Conservation (phyloP, 192 early-diverging fungal genomes). For the Dimargaris cristalligena region DNA sequence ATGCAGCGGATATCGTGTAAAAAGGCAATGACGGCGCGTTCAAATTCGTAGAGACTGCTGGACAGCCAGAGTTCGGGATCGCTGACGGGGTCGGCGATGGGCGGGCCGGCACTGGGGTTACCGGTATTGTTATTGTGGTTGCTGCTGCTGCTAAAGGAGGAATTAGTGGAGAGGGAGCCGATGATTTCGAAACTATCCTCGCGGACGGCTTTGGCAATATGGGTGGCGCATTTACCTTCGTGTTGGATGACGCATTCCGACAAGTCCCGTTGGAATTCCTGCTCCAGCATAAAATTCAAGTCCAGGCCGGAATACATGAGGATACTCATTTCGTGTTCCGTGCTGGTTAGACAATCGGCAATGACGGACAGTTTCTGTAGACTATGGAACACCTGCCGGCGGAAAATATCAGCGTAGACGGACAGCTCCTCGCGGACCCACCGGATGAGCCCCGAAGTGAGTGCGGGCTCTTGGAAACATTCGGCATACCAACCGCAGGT, state of each 20-base stretch:
- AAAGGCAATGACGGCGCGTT: conserved; percentile 26
- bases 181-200: conserved; percentile 51
- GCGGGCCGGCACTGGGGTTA: too few species aligned
- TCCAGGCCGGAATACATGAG: conserved; percentile 74
- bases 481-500: conserved; percentile 92
- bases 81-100: background rate
- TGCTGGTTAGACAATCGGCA: conserved; percentile 62
- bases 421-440: conserved; percentile 82
- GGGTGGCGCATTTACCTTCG: conserved; percentile 38
- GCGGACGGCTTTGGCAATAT: conserved; percentile 43
- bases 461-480: conserved; percentile 71
- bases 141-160: too few species aligned
- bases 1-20: conserved; percentile 29
- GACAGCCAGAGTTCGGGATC: conserved; percentile 11
- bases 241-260: conserved; percentile 50
- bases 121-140: too few species aligned
- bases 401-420: conserved; percentile 67
- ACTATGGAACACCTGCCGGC: conserved; percentile 76
- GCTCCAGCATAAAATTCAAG: conserved; percentile 64
- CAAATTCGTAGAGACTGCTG: conserved; percentile 23
- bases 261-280: conserved; percentile 60
- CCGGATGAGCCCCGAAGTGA: conserved; percentile 85
- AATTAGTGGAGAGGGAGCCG: too few species aligned
- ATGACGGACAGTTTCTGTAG: conserved; percentile 64
- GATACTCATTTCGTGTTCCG: conserved; percentile 57